Conservation (phyloP, 176 grass and related monocot species). For the Oryza longistaminata region DNA sequence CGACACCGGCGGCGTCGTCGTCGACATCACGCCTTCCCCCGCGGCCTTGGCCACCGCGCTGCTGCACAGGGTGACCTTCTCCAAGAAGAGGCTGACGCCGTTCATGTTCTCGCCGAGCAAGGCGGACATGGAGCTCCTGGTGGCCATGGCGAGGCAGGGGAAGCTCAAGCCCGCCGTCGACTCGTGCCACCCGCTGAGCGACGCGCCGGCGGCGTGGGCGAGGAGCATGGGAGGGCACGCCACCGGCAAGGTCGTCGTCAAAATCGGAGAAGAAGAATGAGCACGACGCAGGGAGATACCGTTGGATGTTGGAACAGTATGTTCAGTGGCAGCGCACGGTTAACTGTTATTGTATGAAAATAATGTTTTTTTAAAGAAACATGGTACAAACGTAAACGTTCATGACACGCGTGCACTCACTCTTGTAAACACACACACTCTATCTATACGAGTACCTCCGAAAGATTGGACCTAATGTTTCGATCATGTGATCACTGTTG, state of each 20-base stretch:
- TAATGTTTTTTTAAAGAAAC: too few relatives aligned
- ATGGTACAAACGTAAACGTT: too few relatives aligned
- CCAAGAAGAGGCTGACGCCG: conserved; percentile 56
- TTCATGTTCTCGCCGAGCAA: conserved; percentile 38
- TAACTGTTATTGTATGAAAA: too few relatives aligned
- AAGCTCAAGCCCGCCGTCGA: conserved; percentile 54
- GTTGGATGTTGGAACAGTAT: too few relatives aligned
- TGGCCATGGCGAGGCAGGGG: conserved; percentile 46
- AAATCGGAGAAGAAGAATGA: conserved; percentile 25
- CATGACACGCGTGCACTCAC: too few relatives aligned
- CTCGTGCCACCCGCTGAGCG: conserved; percentile 47
- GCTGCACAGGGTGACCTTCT: conserved; percentile 46
- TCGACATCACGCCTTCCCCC: conserved; percentile 47
- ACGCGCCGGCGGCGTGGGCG: conserved; percentile 53
- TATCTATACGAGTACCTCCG: too few relatives aligned
- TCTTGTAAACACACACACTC: too few relatives aligned
- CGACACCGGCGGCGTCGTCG: conserved; percentile 49
- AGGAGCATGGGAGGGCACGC: conserved; percentile 60
- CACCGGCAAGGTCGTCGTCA: conserved; percentile 60
- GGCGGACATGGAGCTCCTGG: conserved; percentile 50
- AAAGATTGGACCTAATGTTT: too few relatives aligned
- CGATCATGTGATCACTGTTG: too few relatives aligned
- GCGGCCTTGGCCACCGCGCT: conserved; percentile 30
- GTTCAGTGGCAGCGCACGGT: too few relatives aligned
- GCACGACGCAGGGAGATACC: too few relatives aligned